Conservation (phyloP, 2,329 filamentous ascomycete genomes). For the Corniculantispora saksenae region DNA sequence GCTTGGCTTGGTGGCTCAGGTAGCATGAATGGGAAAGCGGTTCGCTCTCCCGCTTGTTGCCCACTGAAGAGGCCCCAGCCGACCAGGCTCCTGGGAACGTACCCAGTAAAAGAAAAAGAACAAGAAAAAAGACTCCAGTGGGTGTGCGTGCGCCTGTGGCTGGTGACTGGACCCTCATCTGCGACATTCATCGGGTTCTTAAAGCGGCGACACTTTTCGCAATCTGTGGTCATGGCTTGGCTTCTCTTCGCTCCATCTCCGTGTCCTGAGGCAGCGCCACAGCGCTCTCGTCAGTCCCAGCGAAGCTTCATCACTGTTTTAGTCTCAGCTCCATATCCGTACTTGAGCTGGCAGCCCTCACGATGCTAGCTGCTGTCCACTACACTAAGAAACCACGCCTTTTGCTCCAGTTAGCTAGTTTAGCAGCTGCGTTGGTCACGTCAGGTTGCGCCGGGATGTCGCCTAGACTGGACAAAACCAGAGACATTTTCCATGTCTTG, state of each 20-base stretch:
- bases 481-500: too few species aligned
- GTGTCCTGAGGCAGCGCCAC: too few species aligned
- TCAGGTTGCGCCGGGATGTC: too few species aligned
- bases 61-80: background rate
- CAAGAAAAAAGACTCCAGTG: too few species aligned
- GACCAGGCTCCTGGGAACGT: background rate
- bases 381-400: background rate
- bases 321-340: too few species aligned
- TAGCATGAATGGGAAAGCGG: background rate
- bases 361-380: background rate
- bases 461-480: too few species aligned
- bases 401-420: background rate
- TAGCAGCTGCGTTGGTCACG: background rate
- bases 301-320: too few species aligned
- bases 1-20: background rate
- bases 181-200: background rate
- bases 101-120: too few species aligned
- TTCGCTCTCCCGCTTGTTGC: background rate
- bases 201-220: slow-evolving; percentile 12
- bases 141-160: background rate
- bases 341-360: background rate
- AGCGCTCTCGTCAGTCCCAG: background rate
- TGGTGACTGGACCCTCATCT: background rate
- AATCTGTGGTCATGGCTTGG: too few species aligned
- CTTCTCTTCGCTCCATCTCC: too few species aligned